Evolutionary conservation across 257 asterid species (phyloP).

Genomic region (Thymus quinquecostatus): DNA sequence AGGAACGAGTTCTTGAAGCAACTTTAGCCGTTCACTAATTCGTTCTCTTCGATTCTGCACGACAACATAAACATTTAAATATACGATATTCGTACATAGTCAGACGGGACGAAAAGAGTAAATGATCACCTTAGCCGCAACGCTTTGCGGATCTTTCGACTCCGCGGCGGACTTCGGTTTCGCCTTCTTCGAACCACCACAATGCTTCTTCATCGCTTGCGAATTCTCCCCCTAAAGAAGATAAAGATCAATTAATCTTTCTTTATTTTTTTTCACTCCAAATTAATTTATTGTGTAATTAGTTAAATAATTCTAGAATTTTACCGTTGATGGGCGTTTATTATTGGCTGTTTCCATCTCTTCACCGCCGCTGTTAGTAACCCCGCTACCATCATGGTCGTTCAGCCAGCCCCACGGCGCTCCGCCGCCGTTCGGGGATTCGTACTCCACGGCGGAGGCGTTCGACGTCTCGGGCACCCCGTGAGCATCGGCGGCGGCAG

Average conservation of each 20-base stretch:
- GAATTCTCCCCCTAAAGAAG: slow-evolving; percentile 55
- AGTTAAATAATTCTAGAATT: neutral
- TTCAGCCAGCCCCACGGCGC: slow-evolving; percentile 58
- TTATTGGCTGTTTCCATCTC: slow-evolving; percentile 35
- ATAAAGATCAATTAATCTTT: neutral
- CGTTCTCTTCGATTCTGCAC: slow-evolving; percentile 81
- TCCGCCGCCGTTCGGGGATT: slow-evolving; percentile 16
- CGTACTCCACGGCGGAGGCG: slow-evolving; percentile 29
- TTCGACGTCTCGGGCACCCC: slow-evolving; percentile 45
- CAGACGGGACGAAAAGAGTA: too few relatives aligned
- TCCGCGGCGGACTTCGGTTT: slow-evolving; percentile 47
- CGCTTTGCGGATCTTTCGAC: slow-evolving; percentile 81
- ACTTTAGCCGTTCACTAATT: slow-evolving; percentile 83
- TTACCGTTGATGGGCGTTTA: slow-evolving; percentile 69
- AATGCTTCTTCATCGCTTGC: slow-evolving; percentile 71
- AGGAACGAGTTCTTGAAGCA: slow-evolving; percentile 86
- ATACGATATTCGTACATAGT: too few relatives aligned
- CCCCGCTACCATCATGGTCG: slow-evolving; percentile 33
- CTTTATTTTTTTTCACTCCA: neutral
- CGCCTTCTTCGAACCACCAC: slow-evolving; percentile 45
- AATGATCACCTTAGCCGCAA: slow-evolving; percentile 75
- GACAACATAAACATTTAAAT: slow-evolving; percentile 24
- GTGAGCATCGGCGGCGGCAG: slow-evolving; percentile 20
- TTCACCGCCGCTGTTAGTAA: slow-evolving; percentile 39
- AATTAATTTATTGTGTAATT: too few relatives aligned